Conservation (phyloP, 2,329 filamentous ascomycete species). For the Alternaria sp. region DNA sequence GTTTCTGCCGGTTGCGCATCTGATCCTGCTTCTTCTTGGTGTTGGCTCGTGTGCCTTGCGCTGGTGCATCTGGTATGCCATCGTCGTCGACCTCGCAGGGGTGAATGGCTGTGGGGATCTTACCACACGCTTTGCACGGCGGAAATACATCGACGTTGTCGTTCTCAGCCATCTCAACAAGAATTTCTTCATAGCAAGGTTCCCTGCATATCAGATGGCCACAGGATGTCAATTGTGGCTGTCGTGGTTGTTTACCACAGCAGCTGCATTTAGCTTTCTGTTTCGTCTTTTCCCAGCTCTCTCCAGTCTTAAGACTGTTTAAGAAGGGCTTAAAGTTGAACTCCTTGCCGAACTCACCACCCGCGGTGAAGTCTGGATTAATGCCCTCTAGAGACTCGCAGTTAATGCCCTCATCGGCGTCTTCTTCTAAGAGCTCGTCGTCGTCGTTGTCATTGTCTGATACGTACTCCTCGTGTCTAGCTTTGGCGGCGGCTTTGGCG, state of each 20-base stretch:
- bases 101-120: slow-evolving; percentile 27
- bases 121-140: slow-evolving; percentile 48
- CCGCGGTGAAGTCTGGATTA: background rate
- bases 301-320: slow-evolving; percentile 39
- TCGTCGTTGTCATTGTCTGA: slow-evolving; percentile 18
- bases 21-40: slow-evolving; percentile 25
- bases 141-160: background rate
- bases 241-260: slow-evolving; percentile 53
- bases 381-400: background rate
- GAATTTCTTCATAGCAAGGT: slow-evolving; percentile 54
- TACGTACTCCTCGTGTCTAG: slow-evolving; percentile 1
- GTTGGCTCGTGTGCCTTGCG: slow-evolving; percentile 27
- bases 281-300: slow-evolving; percentile 50
- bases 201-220: slow-evolving; percentile 64
- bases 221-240: slow-evolving; percentile 60
- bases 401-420: background rate
- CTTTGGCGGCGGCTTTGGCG: slow-evolving; percentile 12
- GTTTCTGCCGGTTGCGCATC: slow-evolving; percentile 17
- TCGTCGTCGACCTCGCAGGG: slow-evolving; percentile 34
- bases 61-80: slow-evolving; percentile 7
- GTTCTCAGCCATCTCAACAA: slow-evolving; percentile 36
- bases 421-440: slow-evolving; percentile 4
- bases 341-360: slow-evolving; percentile 45
- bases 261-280: slow-evolving; percentile 55
- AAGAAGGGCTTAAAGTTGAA: slow-evolving; percentile 56